A percentile compares a stretch with the other conserved stretches of the same genome.
phyloP scores from a whole-genome alignment of 2,329 filamentous ascomycete genomes.

The Escovopsis sp. region DNA sequence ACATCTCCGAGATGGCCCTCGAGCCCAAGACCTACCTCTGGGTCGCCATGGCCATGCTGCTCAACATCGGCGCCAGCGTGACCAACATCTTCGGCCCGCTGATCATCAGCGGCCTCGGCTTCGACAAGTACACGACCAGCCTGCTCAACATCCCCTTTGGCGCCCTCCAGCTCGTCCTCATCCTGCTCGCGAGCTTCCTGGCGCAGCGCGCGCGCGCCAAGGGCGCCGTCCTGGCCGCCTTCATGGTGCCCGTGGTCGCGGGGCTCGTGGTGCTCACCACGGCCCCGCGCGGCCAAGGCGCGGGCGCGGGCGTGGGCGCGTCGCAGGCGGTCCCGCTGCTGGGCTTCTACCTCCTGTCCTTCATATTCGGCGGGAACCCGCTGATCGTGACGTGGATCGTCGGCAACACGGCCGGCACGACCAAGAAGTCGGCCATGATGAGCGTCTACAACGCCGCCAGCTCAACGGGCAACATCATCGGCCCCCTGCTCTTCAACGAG shows the following conservation, averaged over 20 bases:
- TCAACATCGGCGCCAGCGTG: slow-evolving; percentile 50
- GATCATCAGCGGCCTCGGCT: slow-evolving; percentile 46
- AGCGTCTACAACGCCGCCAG: slow-evolving; percentile 48
- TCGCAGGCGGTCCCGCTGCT: slow-evolving; percentile 30
- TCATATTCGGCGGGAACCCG: slow-evolving; percentile 51
- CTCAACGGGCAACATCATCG: slow-evolving; percentile 51
- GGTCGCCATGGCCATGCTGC: slow-evolving; percentile 42
- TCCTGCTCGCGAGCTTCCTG: slow-evolving; percentile 42
- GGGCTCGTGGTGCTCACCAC: slow-evolving; percentile 44
- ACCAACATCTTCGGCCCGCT: slow-evolving; percentile 51
- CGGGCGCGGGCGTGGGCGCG: slow-evolving; percentile 11
- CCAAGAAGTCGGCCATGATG: slow-evolving; percentile 52
- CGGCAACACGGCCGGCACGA: slow-evolving; percentile 52
- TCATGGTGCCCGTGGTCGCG: slow-evolving; percentile 45
- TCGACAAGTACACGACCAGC: slow-evolving; percentile 40
- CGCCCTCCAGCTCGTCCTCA: slow-evolving; percentile 42
- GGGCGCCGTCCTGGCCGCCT: slow-evolving; percentile 34
- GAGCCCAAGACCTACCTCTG: slow-evolving; percentile 44
- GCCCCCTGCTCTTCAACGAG: slow-evolving; percentile 45
- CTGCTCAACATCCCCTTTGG: slow-evolving; percentile 56
- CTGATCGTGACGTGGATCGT: slow-evolving; percentile 55
- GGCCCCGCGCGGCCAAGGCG: slow-evolving; percentile 22
- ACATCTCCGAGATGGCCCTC: slow-evolving; percentile 37
- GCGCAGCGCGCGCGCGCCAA: slow-evolving; percentile 44
- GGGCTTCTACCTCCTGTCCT: slow-evolving; percentile 51